Conservation (phyloP, 2,329 filamentous ascomycete species). For the Fusarium sp. region DNA sequence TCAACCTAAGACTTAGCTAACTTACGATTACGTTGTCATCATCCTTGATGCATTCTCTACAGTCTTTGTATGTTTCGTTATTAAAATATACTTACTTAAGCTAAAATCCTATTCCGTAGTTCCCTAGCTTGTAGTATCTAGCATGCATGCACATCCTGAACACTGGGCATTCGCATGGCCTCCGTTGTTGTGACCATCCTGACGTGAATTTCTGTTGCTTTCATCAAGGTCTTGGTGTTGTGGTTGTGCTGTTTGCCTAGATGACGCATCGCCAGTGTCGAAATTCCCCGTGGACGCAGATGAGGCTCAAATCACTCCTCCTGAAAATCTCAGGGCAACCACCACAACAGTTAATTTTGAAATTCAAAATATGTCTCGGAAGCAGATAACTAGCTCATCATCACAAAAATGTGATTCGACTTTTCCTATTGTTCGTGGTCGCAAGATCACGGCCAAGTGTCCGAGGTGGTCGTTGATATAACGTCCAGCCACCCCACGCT, state of each 20-base stretch:
- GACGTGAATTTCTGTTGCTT: accelerated
- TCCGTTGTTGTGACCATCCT: neutral
- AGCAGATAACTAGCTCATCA: neutral
- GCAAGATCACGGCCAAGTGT: conserved; percentile 32
- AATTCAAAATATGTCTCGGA: conserved; percentile 17
- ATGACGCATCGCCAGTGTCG: conserved; percentile 1
- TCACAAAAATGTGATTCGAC: neutral
- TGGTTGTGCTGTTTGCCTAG: neutral
- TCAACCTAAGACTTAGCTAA: neutral
- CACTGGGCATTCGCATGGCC: neutral
- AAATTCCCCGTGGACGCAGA: neutral
- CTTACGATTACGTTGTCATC: neutral
- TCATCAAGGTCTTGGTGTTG: accelerated
- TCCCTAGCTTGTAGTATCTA: neutral
- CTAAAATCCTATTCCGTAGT: neutral
- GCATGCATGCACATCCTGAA: neutral
- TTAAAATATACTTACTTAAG: neutral
- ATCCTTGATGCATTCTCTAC: neutral
- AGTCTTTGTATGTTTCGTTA: neutral
- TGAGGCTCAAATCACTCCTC: neutral
- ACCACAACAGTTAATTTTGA: conserved; percentile 30
- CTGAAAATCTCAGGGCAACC: conserved; percentile 33
- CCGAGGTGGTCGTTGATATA: conserved; percentile 1
- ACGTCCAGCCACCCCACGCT: conserved; percentile 20
- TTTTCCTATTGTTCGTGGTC: conserved; percentile 9